Conservation (phyloP, 768 basidiomycete genomes). For the Mycena chlorophos region DNA sequence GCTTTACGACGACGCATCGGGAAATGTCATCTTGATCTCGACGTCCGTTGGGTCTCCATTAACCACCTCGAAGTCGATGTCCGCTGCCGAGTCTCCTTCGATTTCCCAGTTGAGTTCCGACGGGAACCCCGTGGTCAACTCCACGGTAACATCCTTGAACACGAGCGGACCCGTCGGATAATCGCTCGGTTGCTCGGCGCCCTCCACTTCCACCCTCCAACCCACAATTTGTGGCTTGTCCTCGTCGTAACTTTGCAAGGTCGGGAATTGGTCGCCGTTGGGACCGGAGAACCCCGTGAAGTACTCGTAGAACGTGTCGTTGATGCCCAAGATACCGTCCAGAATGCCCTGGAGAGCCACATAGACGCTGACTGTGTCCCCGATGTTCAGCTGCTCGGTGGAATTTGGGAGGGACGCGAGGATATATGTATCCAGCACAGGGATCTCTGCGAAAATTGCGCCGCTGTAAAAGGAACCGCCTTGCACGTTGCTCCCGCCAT, state of each 20-base stretch:
- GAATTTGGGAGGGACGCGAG: background rate
- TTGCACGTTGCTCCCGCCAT: background rate
- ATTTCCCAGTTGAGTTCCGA: background rate
- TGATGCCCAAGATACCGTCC: too few species aligned
- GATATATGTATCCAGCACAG: too few species aligned
- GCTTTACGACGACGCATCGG: too few species aligned
- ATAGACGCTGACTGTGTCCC: background rate
- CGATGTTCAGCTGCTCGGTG: background rate
- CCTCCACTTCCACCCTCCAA: background rate
- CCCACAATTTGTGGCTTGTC: background rate
- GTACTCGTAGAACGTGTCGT: too few species aligned
- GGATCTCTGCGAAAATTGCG: background rate
- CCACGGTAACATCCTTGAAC: background rate
- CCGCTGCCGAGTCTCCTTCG: background rate
- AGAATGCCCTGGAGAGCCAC: background rate
- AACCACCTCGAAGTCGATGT: background rate
- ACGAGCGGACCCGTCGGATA: background rate
- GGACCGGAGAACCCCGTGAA: background rate
- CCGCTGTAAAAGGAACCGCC: background rate
- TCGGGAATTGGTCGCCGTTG: background rate
- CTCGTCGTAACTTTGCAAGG: too few species aligned
- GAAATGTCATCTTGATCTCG: background rate
- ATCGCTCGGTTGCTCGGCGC: background rate
- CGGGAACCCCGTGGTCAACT: background rate
- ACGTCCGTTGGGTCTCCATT: background rate